phyloP scores from a whole-genome alignment of 1,284 basidiomycete species.

The Ceratobasidium sp. region DNA sequence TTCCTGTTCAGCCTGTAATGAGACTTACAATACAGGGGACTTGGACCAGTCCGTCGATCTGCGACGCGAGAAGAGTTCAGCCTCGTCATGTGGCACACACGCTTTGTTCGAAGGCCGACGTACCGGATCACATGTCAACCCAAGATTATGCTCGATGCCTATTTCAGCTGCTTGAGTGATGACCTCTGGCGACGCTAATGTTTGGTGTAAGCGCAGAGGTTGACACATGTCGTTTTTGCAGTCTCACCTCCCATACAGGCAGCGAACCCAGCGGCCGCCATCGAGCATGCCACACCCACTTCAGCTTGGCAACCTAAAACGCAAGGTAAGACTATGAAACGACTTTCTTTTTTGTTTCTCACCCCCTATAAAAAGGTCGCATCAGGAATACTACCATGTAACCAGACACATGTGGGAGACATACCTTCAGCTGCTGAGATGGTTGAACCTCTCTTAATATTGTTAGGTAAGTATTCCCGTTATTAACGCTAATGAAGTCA shows the following conservation, averaged over 20 bases:
- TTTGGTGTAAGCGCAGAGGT: background rate
- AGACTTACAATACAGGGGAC: slow-evolving; percentile 86
- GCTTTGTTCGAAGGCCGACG: slow-evolving; percentile 60
- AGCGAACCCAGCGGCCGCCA: slow-evolving; percentile 74
- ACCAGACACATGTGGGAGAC: too few relatives aligned
- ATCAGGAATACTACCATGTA: background rate
- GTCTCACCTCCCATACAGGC: slow-evolving; percentile 85
- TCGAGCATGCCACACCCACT: slow-evolving; percentile 68
- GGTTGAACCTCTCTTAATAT: slow-evolving; percentile 93
- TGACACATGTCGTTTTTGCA: background rate
- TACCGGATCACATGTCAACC: slow-evolving; percentile 90
- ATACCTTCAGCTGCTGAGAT: slow-evolving; percentile 93
- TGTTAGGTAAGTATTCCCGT: slow-evolving; percentile 59
- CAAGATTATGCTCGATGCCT: slow-evolving; percentile 78
- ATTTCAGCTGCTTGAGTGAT: slow-evolving; percentile 81
- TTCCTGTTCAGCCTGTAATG: slow-evolving; percentile 5
- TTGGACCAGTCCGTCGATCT: slow-evolving; percentile 66
- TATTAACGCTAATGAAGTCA: background rate
- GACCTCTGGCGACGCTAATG: slow-evolving; percentile 74
- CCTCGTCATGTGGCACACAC: background rate
- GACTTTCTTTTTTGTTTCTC: background rate
- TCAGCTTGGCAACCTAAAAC: slow-evolving; percentile 72
- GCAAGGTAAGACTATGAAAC: background rate
- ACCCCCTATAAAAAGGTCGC: slow-evolving; percentile 39
- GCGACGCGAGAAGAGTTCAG: background rate